Conservation (phyloP, 2,329 filamentous ascomycete species). For the Metarhizium album region DNA sequence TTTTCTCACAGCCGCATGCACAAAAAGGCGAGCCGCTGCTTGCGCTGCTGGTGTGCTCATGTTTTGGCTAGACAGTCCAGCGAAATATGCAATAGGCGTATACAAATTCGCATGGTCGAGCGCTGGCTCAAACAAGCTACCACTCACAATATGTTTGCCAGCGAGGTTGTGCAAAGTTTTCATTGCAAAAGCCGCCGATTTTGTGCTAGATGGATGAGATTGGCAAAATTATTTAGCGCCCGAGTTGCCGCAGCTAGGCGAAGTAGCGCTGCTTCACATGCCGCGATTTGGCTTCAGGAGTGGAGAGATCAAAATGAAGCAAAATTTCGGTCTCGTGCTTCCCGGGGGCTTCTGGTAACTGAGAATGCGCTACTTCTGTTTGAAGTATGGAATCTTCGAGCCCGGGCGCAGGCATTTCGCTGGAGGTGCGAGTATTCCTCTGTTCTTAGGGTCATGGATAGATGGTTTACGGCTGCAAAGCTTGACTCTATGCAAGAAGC, state of each 20-base stretch:
- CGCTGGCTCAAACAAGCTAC: not conserved
- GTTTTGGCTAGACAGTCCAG: not conserved
- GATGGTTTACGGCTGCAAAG: conserved; percentile 15
- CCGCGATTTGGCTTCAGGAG: conserved; percentile 15
- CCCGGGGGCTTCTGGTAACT: conserved; percentile 11
- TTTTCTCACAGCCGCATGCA: conserved; percentile 13
- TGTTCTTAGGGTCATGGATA: conserved; percentile 16
- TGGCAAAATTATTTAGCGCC: not conserved
- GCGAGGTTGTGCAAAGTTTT: not conserved
- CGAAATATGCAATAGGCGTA: conserved; percentile 1
- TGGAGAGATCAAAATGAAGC: conserved; percentile 22
- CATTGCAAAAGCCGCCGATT: not conserved
- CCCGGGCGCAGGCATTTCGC: conserved; percentile 22
- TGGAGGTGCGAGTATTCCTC: conserved; percentile 23
- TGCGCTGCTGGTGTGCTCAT: conserved; percentile 1
- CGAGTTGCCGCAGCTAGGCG: conserved; percentile 8
- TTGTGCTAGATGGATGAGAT: not conserved
- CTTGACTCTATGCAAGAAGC: not conserved
- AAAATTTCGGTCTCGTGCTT: conserved; percentile 14
- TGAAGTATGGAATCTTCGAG: conserved; percentile 22
- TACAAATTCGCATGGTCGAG: not conserved
- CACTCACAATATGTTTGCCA: not conserved
- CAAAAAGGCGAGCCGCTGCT: conserved; percentile 9
- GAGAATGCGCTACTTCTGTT: conserved; percentile 14
- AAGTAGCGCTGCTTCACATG: conserved; percentile 10